Conservation (phyloP, 2,329 filamentous ascomycete genomes). For the Leptographium lundbergii region DNA sequence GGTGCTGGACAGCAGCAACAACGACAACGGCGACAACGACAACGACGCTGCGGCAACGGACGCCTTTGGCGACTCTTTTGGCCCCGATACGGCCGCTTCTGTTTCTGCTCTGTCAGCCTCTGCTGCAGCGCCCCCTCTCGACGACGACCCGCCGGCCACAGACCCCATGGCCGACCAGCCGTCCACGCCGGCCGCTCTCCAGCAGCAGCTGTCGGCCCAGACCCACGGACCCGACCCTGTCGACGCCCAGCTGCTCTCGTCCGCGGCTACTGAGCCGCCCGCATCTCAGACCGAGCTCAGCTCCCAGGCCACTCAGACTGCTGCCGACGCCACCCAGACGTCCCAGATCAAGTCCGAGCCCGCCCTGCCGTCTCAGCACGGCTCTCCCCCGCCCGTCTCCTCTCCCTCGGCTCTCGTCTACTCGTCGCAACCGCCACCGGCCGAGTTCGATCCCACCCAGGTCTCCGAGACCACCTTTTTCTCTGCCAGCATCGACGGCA, state of each 20-base stretch:
- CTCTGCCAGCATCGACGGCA: slow-evolving; percentile 76
- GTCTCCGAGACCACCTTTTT: slow-evolving; percentile 72
- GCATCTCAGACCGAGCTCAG: not conserved
- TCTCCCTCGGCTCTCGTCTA: slow-evolving; percentile 16
- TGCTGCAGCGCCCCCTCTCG: not conserved
- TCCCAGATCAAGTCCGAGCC: not conserved
- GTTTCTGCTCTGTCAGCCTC: not conserved
- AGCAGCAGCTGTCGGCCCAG: not conserved
- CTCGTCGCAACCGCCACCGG: slow-evolving; percentile 22
- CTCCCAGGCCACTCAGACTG: not conserved
- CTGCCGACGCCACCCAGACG: not conserved
- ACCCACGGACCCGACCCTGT: not conserved
- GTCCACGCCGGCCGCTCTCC: not conserved
- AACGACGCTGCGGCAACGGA: slow-evolving; percentile 9
- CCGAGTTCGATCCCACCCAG: slow-evolving; percentile 39
- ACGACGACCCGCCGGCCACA: not conserved
- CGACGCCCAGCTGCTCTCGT: not conserved
- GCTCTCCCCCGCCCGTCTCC: not conserved
- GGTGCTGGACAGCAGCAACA: slow-evolving; percentile 26
- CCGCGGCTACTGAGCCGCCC: not conserved
- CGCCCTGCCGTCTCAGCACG: not conserved
- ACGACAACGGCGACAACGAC: not conserved
- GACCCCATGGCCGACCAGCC: not conserved
- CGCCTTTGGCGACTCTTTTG: slow-evolving; percentile 5
- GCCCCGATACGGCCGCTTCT: not conserved